Evolutionary conservation across 176 grass and related monocot species (phyloP).

Genomic region (Phoenix dactylifera): DNA sequence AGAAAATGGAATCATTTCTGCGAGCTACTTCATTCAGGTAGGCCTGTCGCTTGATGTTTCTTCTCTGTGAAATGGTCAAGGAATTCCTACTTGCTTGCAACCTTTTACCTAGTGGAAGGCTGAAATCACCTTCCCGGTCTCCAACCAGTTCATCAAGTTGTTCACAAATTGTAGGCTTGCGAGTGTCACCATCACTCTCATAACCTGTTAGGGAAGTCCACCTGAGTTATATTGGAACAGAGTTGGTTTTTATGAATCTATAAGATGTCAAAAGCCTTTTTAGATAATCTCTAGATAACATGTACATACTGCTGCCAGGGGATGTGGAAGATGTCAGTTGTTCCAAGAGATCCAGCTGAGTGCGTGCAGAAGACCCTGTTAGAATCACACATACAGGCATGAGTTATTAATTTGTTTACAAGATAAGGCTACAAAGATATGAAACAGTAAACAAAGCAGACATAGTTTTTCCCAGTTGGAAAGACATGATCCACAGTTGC

Average conservation of each 20-base stretch:
- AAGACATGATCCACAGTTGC: no score
- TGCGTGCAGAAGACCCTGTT: constrained; percentile 59
- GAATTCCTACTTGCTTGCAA: constrained; percentile 54
- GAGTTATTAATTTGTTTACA: no score
- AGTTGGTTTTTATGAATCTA: background rate
- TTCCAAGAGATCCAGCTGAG: constrained; percentile 79
- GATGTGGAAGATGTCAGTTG: constrained; percentile 54
- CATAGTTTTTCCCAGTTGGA: no score
- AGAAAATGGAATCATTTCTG: constrained; percentile 76
- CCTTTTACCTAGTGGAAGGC: constrained; percentile 60
- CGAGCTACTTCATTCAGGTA: constrained; percentile 55
- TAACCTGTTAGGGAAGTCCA: constrained; percentile 10
- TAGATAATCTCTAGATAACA: background rate
- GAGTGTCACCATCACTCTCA: constrained; percentile 12
- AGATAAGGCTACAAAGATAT: no score
- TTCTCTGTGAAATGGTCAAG: constrained; percentile 58
- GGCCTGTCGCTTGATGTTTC: constrained; percentile 87
- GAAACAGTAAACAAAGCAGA: no score
- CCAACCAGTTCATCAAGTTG: constrained; percentile 43
- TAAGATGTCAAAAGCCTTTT: background rate
- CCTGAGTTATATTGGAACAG: background rate
- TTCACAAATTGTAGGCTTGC: constrained; percentile 40
- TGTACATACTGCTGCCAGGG: constrained; percentile 33
- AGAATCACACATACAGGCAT: background rate
- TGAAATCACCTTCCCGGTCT: constrained; percentile 58